Evolutionary conservation across 1,284 basidiomycete genomes (phyloP), one percentile per base, ranked within the genome.

Genomic region (Cystobasidiaceae sp.): DNA sequence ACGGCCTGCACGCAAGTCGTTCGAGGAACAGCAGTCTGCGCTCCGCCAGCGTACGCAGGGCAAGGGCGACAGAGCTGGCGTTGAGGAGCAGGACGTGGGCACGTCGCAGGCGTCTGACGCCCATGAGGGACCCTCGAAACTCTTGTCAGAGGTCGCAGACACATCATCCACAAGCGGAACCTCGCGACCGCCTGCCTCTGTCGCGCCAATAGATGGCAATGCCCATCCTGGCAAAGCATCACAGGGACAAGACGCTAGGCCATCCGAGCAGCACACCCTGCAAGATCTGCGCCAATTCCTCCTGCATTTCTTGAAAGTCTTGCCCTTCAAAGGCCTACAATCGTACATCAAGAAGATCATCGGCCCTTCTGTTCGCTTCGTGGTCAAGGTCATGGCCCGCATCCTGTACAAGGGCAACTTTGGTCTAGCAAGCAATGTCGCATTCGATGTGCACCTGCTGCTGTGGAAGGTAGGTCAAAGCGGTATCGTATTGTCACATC

Each of bases 301-400:
- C 32, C 55, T 65, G n/a, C 55, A 57, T 2, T 72, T 73, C 66
- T 56, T 72, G 19, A 45, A 68, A 61, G 23, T 72, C 41, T 48
- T 73, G 21, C 72, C 72, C 0, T 67, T 72, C 43, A 69, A 70
- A 39, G 63, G 67, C 21, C 56, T 73, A 0, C 65, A 69, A 17
- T 49, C 57, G 45, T 64, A 69, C 51, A 45, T 71, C 51, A 71
- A 71, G 15, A 32, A 60, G 8, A 66, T 68, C 6, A 39, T 70
- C n/a, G 64, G 69, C 2, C 32, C 63, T 48, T 33, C 69, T 27
- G 69, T 68, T 15, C 46, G 70, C 11, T 58, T 69, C 51, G 32
- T 73, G 60, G 64, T 72, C 39, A 62, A 57, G 43, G 49, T 61
- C 3, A n/a, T 68, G 46, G 70, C 72, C 15, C 68, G 68, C 67